Evolutionary conservation across 2,329 filamentous ascomycete species (phyloP), one percentile per base, ranked within the genome.

Genomic region (Seiridium unicorne): DNA sequence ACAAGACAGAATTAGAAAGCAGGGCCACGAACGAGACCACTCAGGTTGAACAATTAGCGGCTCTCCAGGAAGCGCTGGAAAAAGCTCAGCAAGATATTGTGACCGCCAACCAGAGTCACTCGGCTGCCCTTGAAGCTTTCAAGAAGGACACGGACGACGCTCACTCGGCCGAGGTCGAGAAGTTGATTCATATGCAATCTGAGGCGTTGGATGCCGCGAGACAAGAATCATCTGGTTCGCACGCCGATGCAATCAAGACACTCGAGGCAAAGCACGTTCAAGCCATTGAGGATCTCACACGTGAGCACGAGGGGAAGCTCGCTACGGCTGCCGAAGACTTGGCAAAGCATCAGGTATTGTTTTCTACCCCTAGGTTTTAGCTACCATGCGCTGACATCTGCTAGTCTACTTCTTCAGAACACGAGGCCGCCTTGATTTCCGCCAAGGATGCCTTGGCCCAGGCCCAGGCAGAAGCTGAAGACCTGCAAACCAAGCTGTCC

Each of bases 211-310:
- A 83, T 57, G 70, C 73, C 40, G 73, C 77, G 44, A 80, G 76
- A 70, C 72, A 75, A 13, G 77, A 81, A 38, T 67, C 69, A n/a
- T 62, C 68, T 9, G 62, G 51, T 54, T 66, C 65, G 3, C 68
- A 72, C 18, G 66, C 70, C 60, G 66, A 64, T 13, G 65, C 61
- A 31, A 66, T 72, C n/a, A 66, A 68, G n/a, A 68, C 68, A 26
- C 75, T 81, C 44, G 74, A 81, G 62, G 72, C 76, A 42, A 76
- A 74, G 66, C 76, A 81, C 68, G 75, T 79, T 47, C 73, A 73
- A 31, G 79, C 83, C 61, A 72, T 85, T 32, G 77, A 82, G 64
- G 79, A 80, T 64, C 70, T 83, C 18, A 70, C 78, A 44, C 70
- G 71, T 31, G 70, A 65, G 11, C 70, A 72, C 54, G 73, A 76